Evolutionary conservation across 2,329 filamentous ascomycete genomes (phyloP).

Genomic region (Rutstroemia sp.): DNA sequence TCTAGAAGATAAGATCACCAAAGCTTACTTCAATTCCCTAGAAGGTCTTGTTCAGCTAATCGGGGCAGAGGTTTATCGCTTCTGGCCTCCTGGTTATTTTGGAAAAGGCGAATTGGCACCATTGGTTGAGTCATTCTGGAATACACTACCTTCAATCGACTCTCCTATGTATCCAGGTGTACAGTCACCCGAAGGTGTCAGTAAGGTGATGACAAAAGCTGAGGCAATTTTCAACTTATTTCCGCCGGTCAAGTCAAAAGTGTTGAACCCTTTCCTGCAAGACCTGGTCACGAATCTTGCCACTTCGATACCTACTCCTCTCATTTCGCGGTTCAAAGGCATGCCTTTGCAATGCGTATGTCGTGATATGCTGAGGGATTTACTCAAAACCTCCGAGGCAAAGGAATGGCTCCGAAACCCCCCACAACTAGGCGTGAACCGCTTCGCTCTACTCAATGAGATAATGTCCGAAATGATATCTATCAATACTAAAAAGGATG

Average conservation of each 20-base stretch:
- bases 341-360: slow-evolving; percentile 13
- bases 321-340: slow-evolving; percentile 5
- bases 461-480: slow-evolving; percentile 11
- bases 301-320: slow-evolving; percentile 10
- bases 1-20: slow-evolving; percentile 16
- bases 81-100: slow-evolving; percentile 19
- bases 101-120: slow-evolving; percentile 10
- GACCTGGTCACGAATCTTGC: slow-evolving; percentile 14
- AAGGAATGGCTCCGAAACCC: neutral
- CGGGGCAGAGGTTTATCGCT: slow-evolving; percentile 13
- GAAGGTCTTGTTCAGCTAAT: slow-evolving; percentile 11
- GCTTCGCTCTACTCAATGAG: neutral
- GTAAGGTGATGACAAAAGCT: slow-evolving; percentile 10
- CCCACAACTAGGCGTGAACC: slow-evolving; percentile 7
- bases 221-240: slow-evolving; percentile 23
- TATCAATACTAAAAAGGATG: neutral
- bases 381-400: slow-evolving; percentile 13
- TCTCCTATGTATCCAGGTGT: slow-evolving; percentile 18
- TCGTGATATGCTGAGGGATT: slow-evolving; percentile 10
- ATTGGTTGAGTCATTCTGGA: slow-evolving; percentile 19
- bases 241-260: slow-evolving; percentile 4
- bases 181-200: neutral
- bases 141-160: slow-evolving; percentile 13
- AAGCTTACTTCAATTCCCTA: slow-evolving; percentile 24
- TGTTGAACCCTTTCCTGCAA: slow-evolving; percentile 15